Conservation (phyloP, 257 asterid genomes). For the Primulina eburnea region DNA sequence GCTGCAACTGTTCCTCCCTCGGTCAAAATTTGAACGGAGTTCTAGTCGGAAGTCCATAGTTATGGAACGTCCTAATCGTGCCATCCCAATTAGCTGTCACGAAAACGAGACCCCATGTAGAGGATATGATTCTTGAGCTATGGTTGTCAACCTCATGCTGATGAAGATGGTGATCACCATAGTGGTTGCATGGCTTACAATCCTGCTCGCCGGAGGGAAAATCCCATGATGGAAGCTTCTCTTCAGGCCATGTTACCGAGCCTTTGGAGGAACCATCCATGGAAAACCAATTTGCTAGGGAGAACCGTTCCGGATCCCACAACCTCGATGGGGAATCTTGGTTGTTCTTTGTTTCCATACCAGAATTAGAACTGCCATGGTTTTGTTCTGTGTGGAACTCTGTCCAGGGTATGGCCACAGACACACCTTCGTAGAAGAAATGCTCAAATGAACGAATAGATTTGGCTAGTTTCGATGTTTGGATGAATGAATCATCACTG, state of each 20-base stretch:
- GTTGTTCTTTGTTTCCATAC: constrained; percentile 1
- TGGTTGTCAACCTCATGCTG: constrained; percentile 18
- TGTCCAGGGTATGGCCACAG: constrained; percentile 69
- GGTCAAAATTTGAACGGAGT: not conserved
- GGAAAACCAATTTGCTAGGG: constrained; percentile 67
- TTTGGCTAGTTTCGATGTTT: constrained; percentile 41
- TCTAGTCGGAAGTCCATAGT: constrained; percentile 64
- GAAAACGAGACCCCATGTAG: constrained; percentile 68
- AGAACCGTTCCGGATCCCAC: constrained; percentile 54
- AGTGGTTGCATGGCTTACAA: not conserved
- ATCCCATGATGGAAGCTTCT: constrained; percentile 57
- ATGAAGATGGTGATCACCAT: constrained; percentile 22
- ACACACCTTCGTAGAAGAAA: constrained; percentile 45
- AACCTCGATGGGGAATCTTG: constrained; percentile 25
- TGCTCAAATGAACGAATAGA: constrained; percentile 65
- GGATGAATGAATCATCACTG: constrained; percentile 39
- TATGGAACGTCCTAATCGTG: constrained; percentile 70
- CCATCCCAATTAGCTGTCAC: constrained; percentile 69
- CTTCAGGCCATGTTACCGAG: constrained; percentile 79
- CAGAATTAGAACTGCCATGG: not conserved
- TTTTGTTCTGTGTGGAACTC: constrained; percentile 20
- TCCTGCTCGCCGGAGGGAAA: constrained; percentile 23
- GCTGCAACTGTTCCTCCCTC: not conserved
- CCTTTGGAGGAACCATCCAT: constrained; percentile 50
- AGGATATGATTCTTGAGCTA: constrained; percentile 15